A percentile compares a stretch with the other conserved stretches of the same genome.
phyloP scores from a whole-genome alignment of 2,329 filamentous ascomycete species.

The Coniochaeta prunicola region DNA sequence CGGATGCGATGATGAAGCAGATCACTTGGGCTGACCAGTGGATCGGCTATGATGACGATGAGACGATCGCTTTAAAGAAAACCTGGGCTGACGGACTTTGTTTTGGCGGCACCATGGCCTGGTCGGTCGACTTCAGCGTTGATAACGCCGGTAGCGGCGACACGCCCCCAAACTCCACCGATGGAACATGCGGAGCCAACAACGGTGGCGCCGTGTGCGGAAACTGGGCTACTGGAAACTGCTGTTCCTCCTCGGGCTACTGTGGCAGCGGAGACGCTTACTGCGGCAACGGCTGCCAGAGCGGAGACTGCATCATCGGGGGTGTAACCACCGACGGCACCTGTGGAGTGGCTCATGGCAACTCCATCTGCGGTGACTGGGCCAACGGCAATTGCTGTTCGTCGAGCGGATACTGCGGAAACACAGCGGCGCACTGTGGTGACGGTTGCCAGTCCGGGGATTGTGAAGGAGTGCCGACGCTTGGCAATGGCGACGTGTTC shows the following conservation, averaged over 20 bases:
- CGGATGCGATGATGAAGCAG: too few relatives aligned
- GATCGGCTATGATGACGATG: conserved; percentile 17
- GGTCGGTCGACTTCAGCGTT: background rate
- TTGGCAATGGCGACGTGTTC: too few relatives aligned
- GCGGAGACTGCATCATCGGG: background rate
- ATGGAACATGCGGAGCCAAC: background rate
- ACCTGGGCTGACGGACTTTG: conserved; percentile 17
- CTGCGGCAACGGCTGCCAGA: background rate
- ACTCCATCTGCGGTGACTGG: background rate
- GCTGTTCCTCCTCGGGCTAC: background rate
- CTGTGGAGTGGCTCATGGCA: background rate
- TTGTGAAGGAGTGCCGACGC: too few relatives aligned
- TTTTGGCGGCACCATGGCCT: conserved; percentile 17
- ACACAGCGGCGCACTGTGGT: background rate
- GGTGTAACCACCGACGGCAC: background rate
- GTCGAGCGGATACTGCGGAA: background rate
- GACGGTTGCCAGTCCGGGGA: background rate
- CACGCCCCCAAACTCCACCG: background rate
- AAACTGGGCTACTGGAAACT: background rate
- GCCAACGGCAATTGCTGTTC: background rate
- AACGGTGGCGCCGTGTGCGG: background rate
- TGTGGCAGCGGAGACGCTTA: background rate
- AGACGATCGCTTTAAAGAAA: conserved; percentile 17
- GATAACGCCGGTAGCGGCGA: too few relatives aligned
- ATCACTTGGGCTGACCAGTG: conserved; percentile 17